phyloP scores from a whole-genome alignment of 495 filamentous ascomycete genomes.

The Letharia lupina region DNA sequence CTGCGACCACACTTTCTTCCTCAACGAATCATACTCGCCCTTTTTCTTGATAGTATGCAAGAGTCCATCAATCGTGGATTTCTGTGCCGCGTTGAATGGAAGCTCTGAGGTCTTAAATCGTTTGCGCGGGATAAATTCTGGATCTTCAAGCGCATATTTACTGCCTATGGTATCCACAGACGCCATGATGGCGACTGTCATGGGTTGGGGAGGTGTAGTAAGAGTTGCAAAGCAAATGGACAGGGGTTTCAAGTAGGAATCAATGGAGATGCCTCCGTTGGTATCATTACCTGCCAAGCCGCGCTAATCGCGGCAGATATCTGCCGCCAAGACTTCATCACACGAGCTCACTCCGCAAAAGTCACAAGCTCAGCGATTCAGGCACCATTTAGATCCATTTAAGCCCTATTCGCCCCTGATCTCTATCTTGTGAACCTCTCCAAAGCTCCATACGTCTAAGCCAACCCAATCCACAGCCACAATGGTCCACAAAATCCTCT shows the following conservation, averaged over 20 bases:
- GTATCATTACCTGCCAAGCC: neutral
- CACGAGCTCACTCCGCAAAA: neutral
- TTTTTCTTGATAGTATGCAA: conserved; percentile 84
- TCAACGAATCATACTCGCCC: conserved; percentile 75
- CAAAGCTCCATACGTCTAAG: neutral
- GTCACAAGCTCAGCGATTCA: neutral
- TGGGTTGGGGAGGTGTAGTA: neutral
- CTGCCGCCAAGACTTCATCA: neutral
- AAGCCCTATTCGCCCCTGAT: neutral
- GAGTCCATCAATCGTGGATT: conserved; percentile 66
- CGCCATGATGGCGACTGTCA: conserved; percentile 34
- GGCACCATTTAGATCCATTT: conserved; percentile 3
- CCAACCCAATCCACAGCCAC: conserved; percentile 22
- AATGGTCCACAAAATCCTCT: conserved; percentile 71
- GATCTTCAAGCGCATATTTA: conserved; percentile 27
- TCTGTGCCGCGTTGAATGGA: conserved; percentile 62
- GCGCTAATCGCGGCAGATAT: neutral
- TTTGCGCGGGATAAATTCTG: conserved; percentile 42
- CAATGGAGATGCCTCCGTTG: neutral
- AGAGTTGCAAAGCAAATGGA: neutral
- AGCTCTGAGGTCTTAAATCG: conserved; percentile 81
- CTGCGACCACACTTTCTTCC: conserved; percentile 72
- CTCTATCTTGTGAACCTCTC: neutral
- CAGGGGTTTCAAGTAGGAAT: neutral
- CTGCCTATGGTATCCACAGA: conserved; percentile 31